Base-by-base conservation (phyloP, 371 early-diverging fungal genomes). In the Entomophthora muscae region DNA sequence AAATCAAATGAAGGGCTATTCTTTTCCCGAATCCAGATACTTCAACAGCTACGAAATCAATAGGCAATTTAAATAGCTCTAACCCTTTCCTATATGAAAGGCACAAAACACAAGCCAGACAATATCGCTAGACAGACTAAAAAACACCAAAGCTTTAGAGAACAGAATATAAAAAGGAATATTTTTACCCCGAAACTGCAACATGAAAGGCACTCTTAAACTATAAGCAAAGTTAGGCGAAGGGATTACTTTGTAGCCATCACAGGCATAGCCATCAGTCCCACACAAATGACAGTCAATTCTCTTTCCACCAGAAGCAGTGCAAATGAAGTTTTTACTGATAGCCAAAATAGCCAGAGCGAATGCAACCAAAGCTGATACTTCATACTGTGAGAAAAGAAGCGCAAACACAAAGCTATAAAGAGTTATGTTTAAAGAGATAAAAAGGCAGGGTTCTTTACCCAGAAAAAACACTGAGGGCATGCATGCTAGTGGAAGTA, bases 61-160 rank as follows among this genome's bases (percentile, higher is more conserved):
- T 52, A 29, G 24, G 13, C n/a, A 23, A 52, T 26, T 3, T 13
- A 52, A 29, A 28, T 2, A 52, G 22, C n/a, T 23, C 10, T 60
- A 51, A 63, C 63, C 84, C 42, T 76, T 79, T 31, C 85, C 85
- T 12, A 85, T 69, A 69, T 85, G 83, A 61, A 85, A 85, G 1
- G 85, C 85, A 30, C 78, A 74, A 70, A 83, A 85, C 24, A 85
- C 78, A 29, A 85, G 70, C 84, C 84, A 85, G 1, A 77, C 75
- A 1, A 85, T 77, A 1, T 77, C 72, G 63, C 76, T 81, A 1
- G 80, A 76, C 52, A 83, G 83, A 0, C 85, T 83, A 22, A 76
- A 74, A 0, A 82, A 63, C 0, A 79, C 76, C n/a, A n/a, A n/a
- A n/a, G n/a, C n/a, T n/a, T 26, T 73, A 76, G 3, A 75, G 69